Percentiles rank a stretch among this genome's conserved stretches.
These are phyloP conservation scores for Candida silvicultrix DNA, from an alignment of 805 yeast genomes.

Conservation along the genomic window DNA sequence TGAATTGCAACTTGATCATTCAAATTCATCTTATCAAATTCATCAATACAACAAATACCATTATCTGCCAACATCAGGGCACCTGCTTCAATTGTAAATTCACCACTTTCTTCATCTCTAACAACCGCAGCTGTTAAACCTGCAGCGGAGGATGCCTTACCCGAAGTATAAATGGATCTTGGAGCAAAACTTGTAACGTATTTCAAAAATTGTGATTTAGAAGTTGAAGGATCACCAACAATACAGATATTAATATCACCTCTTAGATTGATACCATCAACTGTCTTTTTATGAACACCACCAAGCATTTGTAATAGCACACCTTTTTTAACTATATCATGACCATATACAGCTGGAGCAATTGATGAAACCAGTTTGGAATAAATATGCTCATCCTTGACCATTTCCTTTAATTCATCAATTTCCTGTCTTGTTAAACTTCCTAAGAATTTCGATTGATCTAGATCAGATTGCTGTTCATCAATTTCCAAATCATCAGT, in stretches of 20 bases:
- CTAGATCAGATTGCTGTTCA: conserved; percentile 40
- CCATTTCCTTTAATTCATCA: conserved; percentile 82
- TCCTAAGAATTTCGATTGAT: conserved; percentile 75
- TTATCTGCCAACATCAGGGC: conserved; percentile 98
- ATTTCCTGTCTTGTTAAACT: conserved; percentile 78
- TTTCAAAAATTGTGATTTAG: conserved; percentile 92
- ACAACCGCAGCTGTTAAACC: conserved; percentile 98
- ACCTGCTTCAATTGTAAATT: conserved; percentile 96
- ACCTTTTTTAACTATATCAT: conserved; percentile 91
- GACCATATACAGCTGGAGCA: conserved; percentile 96
- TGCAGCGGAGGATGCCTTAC: conserved; percentile 98
- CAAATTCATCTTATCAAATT: conserved; percentile 96
- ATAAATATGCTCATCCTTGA: conserved; percentile 79
- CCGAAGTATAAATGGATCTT: conserved; percentile 93
- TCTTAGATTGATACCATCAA: conserved; percentile 90
- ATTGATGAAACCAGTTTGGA: conserved; percentile 79
- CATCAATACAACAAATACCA: conserved; percentile 98
- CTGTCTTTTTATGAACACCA: conserved; percentile 91
- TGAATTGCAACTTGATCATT: conserved; percentile 97
- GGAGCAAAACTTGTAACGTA: conserved; percentile 90
- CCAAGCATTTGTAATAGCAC: conserved; percentile 82
- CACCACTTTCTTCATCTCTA: conserved; percentile 95
- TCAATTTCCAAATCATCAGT: conserved; percentile 34
- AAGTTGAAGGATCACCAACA: conserved; percentile 97
- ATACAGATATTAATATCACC: conserved; percentile 96